Evolutionary conservation across 495 filamentous ascomycete genomes (phyloP).

Genomic region (Ascodesmis nigricans): DNA sequence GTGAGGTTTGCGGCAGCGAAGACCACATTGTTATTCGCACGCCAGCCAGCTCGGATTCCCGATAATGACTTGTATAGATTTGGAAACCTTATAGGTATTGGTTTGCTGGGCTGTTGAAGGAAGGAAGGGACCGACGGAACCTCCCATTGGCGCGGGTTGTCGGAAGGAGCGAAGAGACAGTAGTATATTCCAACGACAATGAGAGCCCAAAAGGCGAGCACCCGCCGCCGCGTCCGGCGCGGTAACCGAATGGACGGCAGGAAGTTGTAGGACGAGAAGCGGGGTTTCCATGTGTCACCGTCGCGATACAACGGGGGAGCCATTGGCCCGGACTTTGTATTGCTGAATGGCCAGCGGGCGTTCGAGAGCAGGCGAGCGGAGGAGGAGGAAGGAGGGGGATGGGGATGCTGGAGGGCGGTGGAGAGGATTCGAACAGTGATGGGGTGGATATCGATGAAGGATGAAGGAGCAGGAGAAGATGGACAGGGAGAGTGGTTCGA

Average conservation of each 20-base stretch:
- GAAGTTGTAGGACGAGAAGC: conserved; percentile 5
- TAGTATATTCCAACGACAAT: conserved; percentile 14
- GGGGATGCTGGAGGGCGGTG: neutral
- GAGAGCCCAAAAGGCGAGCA: conserved; percentile 12
- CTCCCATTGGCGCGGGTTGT: conserved; percentile 11
- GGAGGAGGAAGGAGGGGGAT: neutral
- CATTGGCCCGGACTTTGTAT: conserved; percentile 11
- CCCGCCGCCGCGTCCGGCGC: conserved; percentile 19
- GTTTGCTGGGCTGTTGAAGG: conserved; percentile 2
- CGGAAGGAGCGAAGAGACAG: conserved; percentile 5
- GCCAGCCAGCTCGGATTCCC: conserved; percentile 2
- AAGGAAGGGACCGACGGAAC: conserved; percentile 7
- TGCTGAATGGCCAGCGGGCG: too few relatives aligned
- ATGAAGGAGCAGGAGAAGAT: neutral
- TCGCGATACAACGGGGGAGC: conserved; percentile 16
- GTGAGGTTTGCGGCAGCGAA: conserved; percentile 31
- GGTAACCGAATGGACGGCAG: conserved; percentile 13
- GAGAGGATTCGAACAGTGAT: conserved; percentile 2
- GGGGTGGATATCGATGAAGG: neutral
- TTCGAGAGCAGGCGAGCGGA: neutral
- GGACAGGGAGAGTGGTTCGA: too few relatives aligned
- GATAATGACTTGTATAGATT: conserved; percentile 11
- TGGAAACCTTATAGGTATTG: conserved; percentile 12
- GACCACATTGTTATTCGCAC: conserved; percentile 26
- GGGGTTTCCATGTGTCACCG: conserved; percentile 15